Evolutionary conservation across 768 basidiomycete genomes (phyloP).

Genomic region (Pulveroboletus sp.): DNA sequence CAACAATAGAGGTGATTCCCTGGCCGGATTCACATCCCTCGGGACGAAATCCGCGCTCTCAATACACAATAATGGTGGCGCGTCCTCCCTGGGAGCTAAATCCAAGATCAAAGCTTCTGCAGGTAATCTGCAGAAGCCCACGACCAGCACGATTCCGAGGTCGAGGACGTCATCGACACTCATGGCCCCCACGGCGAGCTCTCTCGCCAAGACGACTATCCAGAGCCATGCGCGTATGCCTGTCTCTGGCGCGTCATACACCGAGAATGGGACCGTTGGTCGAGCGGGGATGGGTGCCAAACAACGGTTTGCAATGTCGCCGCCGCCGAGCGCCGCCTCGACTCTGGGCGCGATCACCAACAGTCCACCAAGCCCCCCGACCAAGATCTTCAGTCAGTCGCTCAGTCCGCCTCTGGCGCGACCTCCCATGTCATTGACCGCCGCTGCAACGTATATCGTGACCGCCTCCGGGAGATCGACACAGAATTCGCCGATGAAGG

Average conservation of each 20-base stretch:
- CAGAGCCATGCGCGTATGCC: constrained; percentile 25
- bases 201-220: constrained; percentile 59
- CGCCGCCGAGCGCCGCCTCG: constrained; percentile 15
- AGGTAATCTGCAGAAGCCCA: constrained; percentile 8
- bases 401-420: constrained; percentile 32
- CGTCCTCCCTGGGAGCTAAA: constrained; percentile 30
- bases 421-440: constrained; percentile 27
- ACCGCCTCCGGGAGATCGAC: constrained; percentile 1
- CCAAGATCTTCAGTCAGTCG: constrained; percentile 55
- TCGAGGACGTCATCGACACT: constrained; percentile 47
- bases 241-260: constrained; percentile 11
- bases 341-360: constrained; percentile 37
- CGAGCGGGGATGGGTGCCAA: constrained; percentile 14
- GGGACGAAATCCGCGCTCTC: constrained; percentile 34
- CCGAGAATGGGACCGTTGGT: constrained; percentile 11
- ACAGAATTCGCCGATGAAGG: constrained; percentile 3
- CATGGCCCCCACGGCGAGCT: constrained; percentile 75
- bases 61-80: constrained; percentile 15
- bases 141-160: constrained; percentile 13
- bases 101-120: constrained; percentile 13
- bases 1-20: constrained; percentile 15
- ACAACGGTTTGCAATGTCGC: constrained; percentile 10
- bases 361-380: constrained; percentile 26
- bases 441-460: constrained; percentile 28
- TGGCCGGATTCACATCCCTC: constrained; percentile 36